A percentile compares a stretch with the other conserved stretches of the same genome.
Conservation (phyloP, 495 filamentous ascomycete species). For the Penicillium mononematosum region DNA sequence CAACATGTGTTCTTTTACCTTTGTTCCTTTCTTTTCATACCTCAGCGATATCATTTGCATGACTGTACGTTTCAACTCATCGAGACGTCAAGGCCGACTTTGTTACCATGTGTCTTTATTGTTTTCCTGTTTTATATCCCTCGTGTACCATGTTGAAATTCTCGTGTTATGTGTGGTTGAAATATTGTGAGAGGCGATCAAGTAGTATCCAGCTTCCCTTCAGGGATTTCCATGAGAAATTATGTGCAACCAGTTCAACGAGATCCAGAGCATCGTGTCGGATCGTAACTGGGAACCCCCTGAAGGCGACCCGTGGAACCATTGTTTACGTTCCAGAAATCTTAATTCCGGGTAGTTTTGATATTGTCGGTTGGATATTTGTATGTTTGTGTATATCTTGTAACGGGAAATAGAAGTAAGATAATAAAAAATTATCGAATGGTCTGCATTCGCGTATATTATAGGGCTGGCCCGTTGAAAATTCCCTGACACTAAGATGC, state of each 20-base stretch:
- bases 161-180: conserved; percentile 14
- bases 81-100: conserved; percentile 6
- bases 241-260: conserved; percentile 14
- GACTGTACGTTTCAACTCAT: conserved; percentile 3
- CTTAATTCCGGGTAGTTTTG: not conserved
- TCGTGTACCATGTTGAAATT: conserved; percentile 18
- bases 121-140: conserved; percentile 21
- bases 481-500: conserved; percentile 18
- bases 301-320: conserved; percentile 25
- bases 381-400: not conserved
- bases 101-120: conserved; percentile 13
- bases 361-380: not conserved
- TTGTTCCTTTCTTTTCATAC: not conserved
- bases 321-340: conserved; percentile 12
- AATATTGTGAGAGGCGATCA: conserved; percentile 3
- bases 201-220: conserved; percentile 14
- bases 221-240: conserved; percentile 18
- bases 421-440: not conserved
- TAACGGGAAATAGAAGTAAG: not conserved
- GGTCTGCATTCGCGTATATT: not conserved
- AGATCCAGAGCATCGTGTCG: conserved; percentile 1
- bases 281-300: conserved; percentile 9
- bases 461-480: conserved; percentile 17
- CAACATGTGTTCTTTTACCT: not conserved
- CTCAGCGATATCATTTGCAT: conserved; percentile 12